Conservation (phyloP, 805 yeast species). For the Zygotorulaspora sp. region DNA sequence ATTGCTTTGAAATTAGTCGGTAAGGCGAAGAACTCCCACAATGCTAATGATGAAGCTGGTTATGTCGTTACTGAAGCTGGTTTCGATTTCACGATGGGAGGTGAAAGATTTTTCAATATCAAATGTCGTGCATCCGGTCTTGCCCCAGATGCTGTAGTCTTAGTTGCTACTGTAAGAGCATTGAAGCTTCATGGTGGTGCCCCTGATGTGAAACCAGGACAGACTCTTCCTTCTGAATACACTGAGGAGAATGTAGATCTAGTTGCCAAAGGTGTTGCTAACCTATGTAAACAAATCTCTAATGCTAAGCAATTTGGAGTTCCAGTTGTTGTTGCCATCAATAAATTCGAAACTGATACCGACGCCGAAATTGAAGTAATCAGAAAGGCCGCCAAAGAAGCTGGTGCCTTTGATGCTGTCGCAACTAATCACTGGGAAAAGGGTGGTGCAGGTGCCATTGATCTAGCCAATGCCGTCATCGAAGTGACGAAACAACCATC, state of each 20-base stretch:
- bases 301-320: slow-evolving; percentile 81
- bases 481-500: slow-evolving; percentile 54
- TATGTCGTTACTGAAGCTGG: slow-evolving; percentile 97
- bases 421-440: slow-evolving; percentile 91
- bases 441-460: slow-evolving; percentile 89
- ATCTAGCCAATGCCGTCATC: slow-evolving; percentile 78
- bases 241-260: slow-evolving; percentile 73
- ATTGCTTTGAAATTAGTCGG: slow-evolving; percentile 90
- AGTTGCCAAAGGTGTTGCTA: slow-evolving; percentile 75
- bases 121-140: slow-evolving; percentile 91
- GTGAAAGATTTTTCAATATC: slow-evolving; percentile 93
- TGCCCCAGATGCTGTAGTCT: slow-evolving; percentile 82
- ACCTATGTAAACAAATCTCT: slow-evolving; percentile 82
- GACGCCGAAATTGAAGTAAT: slow-evolving; percentile 75
- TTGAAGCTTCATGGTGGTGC: slow-evolving; percentile 96
- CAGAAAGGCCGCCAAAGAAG: slow-evolving; percentile 71
- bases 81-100: slow-evolving; percentile 98
- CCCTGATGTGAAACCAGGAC: slow-evolving; percentile 93
- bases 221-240: slow-evolving; percentile 77
- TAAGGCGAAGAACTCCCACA: slow-evolving; percentile 40
- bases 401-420: slow-evolving; percentile 93
- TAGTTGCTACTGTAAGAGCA: slow-evolving; percentile 96
- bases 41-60: slow-evolving; percentile 50
- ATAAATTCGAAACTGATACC: slow-evolving; percentile 79
- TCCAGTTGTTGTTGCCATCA: slow-evolving; percentile 93